Conservation (phyloP, 331 rosid species). For the Acacia pycnantha region DNA sequence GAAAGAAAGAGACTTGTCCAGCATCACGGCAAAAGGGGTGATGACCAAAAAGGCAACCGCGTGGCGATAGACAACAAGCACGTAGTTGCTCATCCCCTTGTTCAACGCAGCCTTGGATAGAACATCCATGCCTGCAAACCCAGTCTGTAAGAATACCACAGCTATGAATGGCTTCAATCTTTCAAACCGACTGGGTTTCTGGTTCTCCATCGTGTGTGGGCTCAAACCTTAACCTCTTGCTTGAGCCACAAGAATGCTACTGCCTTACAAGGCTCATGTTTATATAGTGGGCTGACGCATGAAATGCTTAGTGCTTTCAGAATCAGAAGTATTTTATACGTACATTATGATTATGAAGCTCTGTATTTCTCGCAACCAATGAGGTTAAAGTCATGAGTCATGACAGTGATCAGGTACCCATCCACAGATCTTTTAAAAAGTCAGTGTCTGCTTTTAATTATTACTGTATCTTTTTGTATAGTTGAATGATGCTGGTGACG, state of each 20-base stretch:
- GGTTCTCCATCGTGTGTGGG: conserved; percentile 33
- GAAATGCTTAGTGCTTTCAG: conserved; percentile 1
- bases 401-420: neutral
- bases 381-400: neutral
- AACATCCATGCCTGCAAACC: conserved; percentile 85
- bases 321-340: conserved; percentile 15
- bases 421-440: neutral
- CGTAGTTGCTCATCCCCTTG: conserved; percentile 92
- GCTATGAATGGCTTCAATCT: conserved; percentile 67
- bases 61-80: conserved; percentile 82
- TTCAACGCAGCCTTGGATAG: conserved; percentile 85
- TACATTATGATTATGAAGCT: conserved; percentile 1
- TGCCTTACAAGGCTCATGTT: neutral
- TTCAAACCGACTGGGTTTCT: conserved; percentile 27
- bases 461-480: neutral
- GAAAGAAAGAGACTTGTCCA: conserved; percentile 56
- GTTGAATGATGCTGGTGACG: conserved; percentile 13
- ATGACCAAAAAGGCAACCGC: conserved; percentile 64
- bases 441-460: conserved; percentile 27
- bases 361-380: conserved; percentile 21
- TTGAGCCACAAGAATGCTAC: conserved; percentile 25
- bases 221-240: conserved; percentile 16
- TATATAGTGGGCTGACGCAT: conserved; percentile 27
- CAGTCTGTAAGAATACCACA: conserved; percentile 69
- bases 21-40: conserved; percentile 65